Percentiles rank a stretch among this genome's conserved stretches.
These are phyloP conservation scores for Phyllosticta paracitricarpa DNA, from an alignment of 2,329 filamentous ascomycete genomes.

Conservation along the genomic window DNA sequence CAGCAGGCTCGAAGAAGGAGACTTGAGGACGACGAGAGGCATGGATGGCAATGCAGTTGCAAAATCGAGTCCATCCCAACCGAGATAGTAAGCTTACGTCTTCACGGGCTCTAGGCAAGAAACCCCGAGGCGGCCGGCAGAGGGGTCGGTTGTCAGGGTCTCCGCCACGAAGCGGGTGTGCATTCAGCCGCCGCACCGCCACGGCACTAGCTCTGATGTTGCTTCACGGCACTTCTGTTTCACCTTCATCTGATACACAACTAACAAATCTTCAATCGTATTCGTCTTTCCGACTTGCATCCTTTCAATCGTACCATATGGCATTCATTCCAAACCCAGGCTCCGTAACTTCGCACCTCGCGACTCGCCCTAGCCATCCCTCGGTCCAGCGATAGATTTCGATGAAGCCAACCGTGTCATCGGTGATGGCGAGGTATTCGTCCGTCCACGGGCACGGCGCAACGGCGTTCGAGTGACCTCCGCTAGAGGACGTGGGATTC, in stretches of 20 bases:
- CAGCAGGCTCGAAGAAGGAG: neutral
- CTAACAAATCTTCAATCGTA: neutral
- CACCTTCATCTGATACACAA: neutral
- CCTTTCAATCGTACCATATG: constrained; percentile 72
- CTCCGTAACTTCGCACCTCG: constrained; percentile 66
- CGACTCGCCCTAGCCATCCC: constrained; percentile 69
- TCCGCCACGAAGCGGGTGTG: neutral
- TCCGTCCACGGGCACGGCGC: constrained; percentile 73
- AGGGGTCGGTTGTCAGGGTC: constrained; percentile 4
- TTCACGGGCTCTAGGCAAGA: neutral
- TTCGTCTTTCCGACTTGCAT: neutral
- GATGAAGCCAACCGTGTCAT: constrained; percentile 78
- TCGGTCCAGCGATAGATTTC: constrained; percentile 84
- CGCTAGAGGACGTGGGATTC: constrained; percentile 76
- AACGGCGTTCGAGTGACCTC: constrained; percentile 84
- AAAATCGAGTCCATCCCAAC: neutral
- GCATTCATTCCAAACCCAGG: constrained; percentile 94
- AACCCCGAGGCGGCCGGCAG: constrained; percentile 7
- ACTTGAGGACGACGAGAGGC: neutral
- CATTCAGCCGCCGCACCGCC: neutral
- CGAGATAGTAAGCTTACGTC: neutral
- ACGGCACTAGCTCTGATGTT: constrained; percentile 1
- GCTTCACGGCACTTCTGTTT: neutral
- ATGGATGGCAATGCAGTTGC: neutral
- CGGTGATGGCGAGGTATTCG: constrained; percentile 82